Evolutionary conservation across 2,329 filamentous ascomycete genomes (phyloP).

Genomic region (Neurospora sp.): DNA sequence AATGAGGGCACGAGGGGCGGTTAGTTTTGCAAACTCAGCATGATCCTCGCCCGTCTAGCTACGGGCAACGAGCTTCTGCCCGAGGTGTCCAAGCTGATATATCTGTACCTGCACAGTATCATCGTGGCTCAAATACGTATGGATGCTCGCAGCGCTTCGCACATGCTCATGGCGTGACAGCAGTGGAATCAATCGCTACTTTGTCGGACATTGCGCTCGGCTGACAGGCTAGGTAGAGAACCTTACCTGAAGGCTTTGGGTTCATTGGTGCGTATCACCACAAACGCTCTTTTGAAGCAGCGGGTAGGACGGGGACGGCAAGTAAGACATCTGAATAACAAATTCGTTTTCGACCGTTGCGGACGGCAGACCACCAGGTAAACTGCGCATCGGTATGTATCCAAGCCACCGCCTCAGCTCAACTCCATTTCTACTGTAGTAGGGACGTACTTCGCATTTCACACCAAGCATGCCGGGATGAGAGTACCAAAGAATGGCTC

Average conservation of each 20-base stretch:
- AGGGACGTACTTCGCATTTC: background rate
- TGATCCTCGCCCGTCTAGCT: background rate
- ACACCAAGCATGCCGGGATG: constrained; percentile 1
- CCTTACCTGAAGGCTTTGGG: background rate
- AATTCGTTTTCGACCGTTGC: background rate
- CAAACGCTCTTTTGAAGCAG: background rate
- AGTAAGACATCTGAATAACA: background rate
- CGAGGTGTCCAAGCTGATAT: background rate
- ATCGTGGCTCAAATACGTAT: background rate
- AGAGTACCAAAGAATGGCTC: background rate
- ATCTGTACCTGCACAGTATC: background rate
- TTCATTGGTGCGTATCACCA: background rate
- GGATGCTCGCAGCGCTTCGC: background rate
- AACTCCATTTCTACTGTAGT: background rate
- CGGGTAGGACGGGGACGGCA: background rate
- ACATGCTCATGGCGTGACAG: background rate
- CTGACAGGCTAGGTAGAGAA: background rate
- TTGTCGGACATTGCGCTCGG: background rate
- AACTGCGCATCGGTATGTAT: background rate
- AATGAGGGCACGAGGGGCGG: background rate
- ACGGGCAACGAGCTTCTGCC: background rate
- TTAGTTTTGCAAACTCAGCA: background rate
- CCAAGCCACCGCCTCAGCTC: background rate
- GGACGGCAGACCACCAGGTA: background rate
- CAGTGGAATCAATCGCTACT: background rate